These are phyloP conservation scores for Didymella keratinophila DNA, from an alignment of 2,329 filamentous ascomycete genomes.

Conservation along the genomic window DNA sequence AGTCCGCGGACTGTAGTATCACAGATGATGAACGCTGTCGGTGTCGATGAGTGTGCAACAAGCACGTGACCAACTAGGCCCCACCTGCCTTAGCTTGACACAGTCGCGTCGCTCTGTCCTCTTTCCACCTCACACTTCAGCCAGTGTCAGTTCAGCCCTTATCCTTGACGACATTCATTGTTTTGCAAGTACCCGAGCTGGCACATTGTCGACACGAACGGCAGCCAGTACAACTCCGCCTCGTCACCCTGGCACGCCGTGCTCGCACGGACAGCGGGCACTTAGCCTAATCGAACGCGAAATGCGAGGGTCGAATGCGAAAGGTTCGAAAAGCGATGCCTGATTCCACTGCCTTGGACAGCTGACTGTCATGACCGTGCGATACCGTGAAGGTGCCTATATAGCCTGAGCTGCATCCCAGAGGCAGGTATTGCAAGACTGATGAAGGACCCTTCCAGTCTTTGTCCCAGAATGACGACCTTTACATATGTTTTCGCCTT, in stretches of 20 bases:
- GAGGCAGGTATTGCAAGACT: background rate
- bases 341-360: background rate
- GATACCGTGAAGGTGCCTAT: background rate
- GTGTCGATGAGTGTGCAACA: background rate
- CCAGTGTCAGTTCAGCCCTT: no score
- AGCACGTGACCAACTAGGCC: background rate
- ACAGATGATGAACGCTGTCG: background rate
- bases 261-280: background rate
- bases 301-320: slow-evolving; percentile 9
- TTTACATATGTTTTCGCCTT: background rate
- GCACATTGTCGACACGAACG: background rate
- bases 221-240: background rate
- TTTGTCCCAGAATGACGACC: background rate
- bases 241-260: background rate
- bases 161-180: background rate
- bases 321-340: slow-evolving; percentile 6
- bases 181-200: background rate
- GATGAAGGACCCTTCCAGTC: background rate
- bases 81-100: background rate
- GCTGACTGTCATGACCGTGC: background rate
- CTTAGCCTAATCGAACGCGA: slow-evolving; percentile 14
- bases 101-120: background rate
- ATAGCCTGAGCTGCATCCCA: background rate
- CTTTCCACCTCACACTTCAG: background rate
- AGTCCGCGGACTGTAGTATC: background rate